Evolutionary conservation across 164 flowering plant species (phyloP), one percentile per base, ranked within the genome.

Genomic region (Magnolia sinica): DNA sequence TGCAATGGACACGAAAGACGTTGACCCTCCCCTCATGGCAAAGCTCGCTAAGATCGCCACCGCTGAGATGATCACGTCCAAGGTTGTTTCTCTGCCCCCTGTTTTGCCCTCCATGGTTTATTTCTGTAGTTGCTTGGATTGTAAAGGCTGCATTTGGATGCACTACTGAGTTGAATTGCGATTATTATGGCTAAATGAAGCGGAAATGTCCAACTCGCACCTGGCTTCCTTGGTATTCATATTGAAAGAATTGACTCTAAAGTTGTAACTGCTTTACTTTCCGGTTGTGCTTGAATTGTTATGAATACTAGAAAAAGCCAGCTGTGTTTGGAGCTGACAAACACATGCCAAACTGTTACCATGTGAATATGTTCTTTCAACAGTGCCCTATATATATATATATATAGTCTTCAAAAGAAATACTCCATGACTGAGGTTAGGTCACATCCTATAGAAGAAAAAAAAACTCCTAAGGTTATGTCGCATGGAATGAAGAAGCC

Each of bases 31-130:
- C 65, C 88, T 86, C 76, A 86, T 93, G 96, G 31, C 87, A 2
- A 93, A 89, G 85, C 86, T 95, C 6, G 92, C 97, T 4, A 95
- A 92, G 81, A 85, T 92, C 70, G 93, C 96, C 10, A 85, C 94
- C 24, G 72, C 95, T 8, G 99, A 95, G 85, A 88, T 93, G 73
- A 92, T 92, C 77, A 91, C 97, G 55, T 89, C 98, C 3, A 95
- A 93, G 97, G 99, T 95, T 66, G 16, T 45, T 45, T 8, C 29
- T 9, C 49, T 27, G 70, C 1, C 5, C 74, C 70, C 68, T 50
- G 61, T 16, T 55, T 0, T 55, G 61, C 61, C 18, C 3, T 3
- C 61, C 0, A 11, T 9, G 61, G 61, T 55, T 16, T 11, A 55
- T 37, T 37, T 37, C 45, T 37, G 45, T 37, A 37, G 45, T 55